A percentile compares a stretch with the other conserved stretches of the same genome.
phyloP scores from a whole-genome alignment of 306 rosid genomes.

The Chamaecrista fasciculata region DNA sequence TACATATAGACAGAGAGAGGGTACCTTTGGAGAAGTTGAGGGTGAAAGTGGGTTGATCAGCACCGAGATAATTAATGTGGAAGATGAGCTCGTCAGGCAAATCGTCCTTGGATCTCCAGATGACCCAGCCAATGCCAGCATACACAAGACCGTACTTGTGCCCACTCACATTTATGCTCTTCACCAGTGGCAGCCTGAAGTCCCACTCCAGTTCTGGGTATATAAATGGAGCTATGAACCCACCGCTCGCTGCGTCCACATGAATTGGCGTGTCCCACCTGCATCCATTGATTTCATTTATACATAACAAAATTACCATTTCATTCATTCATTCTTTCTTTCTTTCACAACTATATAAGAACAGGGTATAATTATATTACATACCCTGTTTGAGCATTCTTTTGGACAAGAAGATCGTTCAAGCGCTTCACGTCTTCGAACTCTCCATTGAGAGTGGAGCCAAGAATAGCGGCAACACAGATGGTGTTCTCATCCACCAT shows the following conservation, averaged over 20 bases:
- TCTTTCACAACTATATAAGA: too few species aligned
- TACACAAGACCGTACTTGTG: slow-evolving; percentile 89
- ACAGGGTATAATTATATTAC: neutral
- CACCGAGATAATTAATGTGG: slow-evolving; percentile 90
- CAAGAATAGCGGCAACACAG: slow-evolving; percentile 89
- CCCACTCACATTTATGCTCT: slow-evolving; percentile 95
- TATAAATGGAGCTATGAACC: slow-evolving; percentile 88
- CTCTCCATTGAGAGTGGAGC: slow-evolving; percentile 88
- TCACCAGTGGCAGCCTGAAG: slow-evolving; percentile 73
- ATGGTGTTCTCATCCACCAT: slow-evolving; percentile 92
- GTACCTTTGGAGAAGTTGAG: slow-evolving; percentile 94
- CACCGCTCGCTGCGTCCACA: slow-evolving; percentile 94
- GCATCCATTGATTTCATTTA: too few species aligned
- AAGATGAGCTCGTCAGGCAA: slow-evolving; percentile 97
- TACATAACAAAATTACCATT: too few species aligned
- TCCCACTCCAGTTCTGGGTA: slow-evolving; percentile 93
- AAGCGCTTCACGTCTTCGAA: slow-evolving; percentile 80
- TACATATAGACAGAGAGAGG: too few species aligned
- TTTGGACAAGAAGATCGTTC: slow-evolving; percentile 58
- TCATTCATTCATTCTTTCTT: too few species aligned
- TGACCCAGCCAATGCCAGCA: slow-evolving; percentile 92
- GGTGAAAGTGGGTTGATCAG: slow-evolving; percentile 93
- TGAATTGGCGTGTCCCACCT: slow-evolving; percentile 97
- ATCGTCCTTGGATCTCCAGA: slow-evolving; percentile 87
- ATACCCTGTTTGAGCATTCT: slow-evolving; percentile 76